These are phyloP conservation scores for Byssothecium circinans DNA, from an alignment of 2,329 filamentous ascomycete genomes.

Conservation along the genomic window DNA sequence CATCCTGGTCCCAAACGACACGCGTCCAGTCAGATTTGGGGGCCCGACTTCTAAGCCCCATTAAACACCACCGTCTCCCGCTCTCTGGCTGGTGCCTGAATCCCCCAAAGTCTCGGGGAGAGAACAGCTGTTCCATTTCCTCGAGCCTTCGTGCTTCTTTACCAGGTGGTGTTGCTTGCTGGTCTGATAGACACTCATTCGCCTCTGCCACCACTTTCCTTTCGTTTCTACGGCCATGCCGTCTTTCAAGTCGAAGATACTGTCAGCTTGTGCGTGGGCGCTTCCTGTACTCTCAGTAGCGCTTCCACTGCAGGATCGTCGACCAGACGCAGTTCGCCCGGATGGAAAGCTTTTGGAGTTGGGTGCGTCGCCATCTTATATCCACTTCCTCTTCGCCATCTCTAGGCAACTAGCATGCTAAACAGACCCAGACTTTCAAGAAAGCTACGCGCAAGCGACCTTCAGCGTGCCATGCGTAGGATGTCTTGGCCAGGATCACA, in stretches of 20 bases:
- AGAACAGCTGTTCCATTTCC: constrained; percentile 22
- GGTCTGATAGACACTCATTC: constrained; percentile 15
- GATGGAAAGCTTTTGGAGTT: constrained; percentile 30
- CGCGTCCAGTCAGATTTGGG: constrained; percentile 16
- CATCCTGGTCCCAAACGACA: constrained; percentile 11
- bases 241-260: constrained; percentile 35
- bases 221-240: constrained; percentile 26
- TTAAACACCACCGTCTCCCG: constrained; percentile 18
- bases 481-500: constrained; percentile 46
- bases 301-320: constrained; percentile 19
- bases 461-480: constrained; percentile 47
- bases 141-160: constrained; percentile 8
- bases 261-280: constrained; percentile 34
- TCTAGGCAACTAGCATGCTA: constrained; percentile 40
- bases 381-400: constrained; percentile 23
- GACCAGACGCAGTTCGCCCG: constrained; percentile 16
- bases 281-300: constrained; percentile 34
- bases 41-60: constrained; percentile 14
- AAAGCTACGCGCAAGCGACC: constrained; percentile 44
- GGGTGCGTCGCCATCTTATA: constrained; percentile 33
- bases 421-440: constrained; percentile 33
- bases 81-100: constrained; percentile 39
- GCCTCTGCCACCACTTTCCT: constrained; percentile 11
- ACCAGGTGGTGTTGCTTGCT: constrained; percentile 17
- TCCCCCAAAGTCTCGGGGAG: constrained; percentile 12